phyloP scores from a whole-genome alignment of 139 green algal species.

The Eudorina sp. region DNA sequence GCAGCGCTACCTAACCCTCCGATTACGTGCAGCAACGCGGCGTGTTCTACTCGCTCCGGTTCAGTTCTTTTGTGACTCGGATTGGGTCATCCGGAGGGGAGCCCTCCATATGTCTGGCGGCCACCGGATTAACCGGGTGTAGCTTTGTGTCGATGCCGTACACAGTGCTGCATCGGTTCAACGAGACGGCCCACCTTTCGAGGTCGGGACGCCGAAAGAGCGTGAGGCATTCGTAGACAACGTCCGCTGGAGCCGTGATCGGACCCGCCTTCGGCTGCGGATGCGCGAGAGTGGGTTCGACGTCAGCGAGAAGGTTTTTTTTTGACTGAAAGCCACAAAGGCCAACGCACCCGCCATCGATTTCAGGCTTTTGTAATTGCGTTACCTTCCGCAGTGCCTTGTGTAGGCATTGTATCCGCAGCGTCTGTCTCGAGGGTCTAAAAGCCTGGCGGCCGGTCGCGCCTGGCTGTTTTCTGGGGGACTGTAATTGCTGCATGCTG shows the following conservation, averaged over 20 bases:
- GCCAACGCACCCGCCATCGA: background rate
- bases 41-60: too few relatives aligned
- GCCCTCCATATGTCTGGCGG: too few relatives aligned
- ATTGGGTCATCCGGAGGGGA: too few relatives aligned
- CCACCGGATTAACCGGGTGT: too few relatives aligned
- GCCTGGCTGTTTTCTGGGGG: background rate
- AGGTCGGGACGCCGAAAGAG: slow-evolving; percentile 56
- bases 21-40: too few relatives aligned
- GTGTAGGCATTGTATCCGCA: slow-evolving; percentile 8
- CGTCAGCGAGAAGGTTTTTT: too few relatives aligned
- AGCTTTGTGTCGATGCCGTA: too few relatives aligned
- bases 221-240: slow-evolving; percentile 55
- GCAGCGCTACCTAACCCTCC: too few relatives aligned
- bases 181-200: background rate
- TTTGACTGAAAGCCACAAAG: too few relatives aligned
- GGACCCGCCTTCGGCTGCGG: slow-evolving; percentile 10
- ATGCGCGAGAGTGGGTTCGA: background rate
- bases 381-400: slow-evolving; percentile 37
- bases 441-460: background rate
- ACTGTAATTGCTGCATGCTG: background rate
- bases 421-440: background rate
- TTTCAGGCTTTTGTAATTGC: background rate
- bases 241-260: slow-evolving; percentile 40
- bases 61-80: too few relatives aligned
- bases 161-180: too few relatives aligned